phyloP scores from a whole-genome alignment of 2,329 filamentous ascomycete genomes.

The Catunica adiposa region DNA sequence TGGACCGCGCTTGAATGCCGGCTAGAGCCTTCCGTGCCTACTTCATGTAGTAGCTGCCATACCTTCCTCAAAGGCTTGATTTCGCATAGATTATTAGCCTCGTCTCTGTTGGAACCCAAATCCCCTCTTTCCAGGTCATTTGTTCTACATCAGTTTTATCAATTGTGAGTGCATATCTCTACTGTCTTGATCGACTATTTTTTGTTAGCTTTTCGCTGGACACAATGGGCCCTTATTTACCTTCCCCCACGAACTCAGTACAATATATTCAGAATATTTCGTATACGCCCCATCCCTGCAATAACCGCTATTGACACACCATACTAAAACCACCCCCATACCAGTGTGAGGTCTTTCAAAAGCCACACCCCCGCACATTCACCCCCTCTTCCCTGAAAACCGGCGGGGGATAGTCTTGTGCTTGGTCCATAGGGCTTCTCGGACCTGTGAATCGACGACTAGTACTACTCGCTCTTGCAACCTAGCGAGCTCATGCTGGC shows the following conservation, averaged over 20 bases:
- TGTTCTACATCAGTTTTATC: neutral
- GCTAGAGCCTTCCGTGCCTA: neutral
- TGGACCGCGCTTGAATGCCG: too few relatives aligned
- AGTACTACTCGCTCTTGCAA: neutral
- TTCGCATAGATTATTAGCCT: neutral
- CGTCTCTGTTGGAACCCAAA: neutral
- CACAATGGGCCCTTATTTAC: too few relatives aligned
- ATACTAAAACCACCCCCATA: neutral
- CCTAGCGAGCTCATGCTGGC: neutral
- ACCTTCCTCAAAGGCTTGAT: neutral
- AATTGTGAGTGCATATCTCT: too few relatives aligned
- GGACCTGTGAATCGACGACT: neutral
- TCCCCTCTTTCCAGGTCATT: neutral
- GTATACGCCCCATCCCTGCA: neutral
- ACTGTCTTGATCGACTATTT: too few relatives aligned
- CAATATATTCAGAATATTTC: neutral
- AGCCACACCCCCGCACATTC: neutral
- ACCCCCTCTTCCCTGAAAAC: neutral
- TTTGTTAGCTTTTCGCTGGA: too few relatives aligned
- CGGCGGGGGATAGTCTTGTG: neutral
- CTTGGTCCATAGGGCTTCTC: neutral
- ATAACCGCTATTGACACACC: neutral
- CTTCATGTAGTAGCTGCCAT: neutral
- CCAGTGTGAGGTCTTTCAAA: neutral
- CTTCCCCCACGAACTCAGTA: neutral